A percentile compares a stretch with the other conserved stretches of the same genome.
These are phyloP conservation scores for Barbarea vulgaris DNA, from an alignment of 345 rosid species.

Conservation along the genomic window DNA sequence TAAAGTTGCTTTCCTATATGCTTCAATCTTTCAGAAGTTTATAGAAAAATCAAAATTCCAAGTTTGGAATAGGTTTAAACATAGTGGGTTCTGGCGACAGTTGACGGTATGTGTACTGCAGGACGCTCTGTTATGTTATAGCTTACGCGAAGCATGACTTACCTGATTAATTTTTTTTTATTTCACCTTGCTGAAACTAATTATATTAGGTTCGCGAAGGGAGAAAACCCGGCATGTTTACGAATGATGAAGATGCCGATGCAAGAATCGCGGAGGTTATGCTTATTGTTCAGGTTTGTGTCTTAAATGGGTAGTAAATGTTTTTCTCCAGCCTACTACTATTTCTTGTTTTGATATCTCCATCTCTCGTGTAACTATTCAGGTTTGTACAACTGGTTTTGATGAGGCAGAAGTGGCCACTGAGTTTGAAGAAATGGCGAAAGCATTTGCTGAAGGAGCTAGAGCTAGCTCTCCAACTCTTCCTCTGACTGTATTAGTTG, in stretches of 20 bases:
- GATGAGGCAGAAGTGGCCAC: constrained; percentile 52
- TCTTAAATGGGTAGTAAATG: constrained; percentile 8
- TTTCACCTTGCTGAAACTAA: constrained; percentile 6
- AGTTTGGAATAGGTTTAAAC: constrained; percentile 89
- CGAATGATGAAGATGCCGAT: constrained; percentile 50
- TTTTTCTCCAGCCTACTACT: not conserved
- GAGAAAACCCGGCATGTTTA: constrained; percentile 51
- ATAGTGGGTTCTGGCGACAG: constrained; percentile 94
- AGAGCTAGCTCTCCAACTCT: constrained; percentile 61
- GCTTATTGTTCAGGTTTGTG: constrained; percentile 92
- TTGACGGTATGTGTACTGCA: constrained; percentile 62
- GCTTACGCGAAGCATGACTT: not conserved
- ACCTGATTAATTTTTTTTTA: not conserved
- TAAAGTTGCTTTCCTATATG: constrained; percentile 65
- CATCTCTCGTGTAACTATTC: constrained; percentile 16
- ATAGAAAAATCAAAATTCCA: constrained; percentile 73
- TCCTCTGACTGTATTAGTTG: constrained; percentile 82
- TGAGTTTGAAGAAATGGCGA: constrained; percentile 71
- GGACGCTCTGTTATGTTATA: constrained; percentile 1
- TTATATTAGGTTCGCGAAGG: constrained; percentile 89
- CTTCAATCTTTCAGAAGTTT: constrained; percentile 78
- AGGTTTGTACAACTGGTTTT: constrained; percentile 61
- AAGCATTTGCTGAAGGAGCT: constrained; percentile 71
- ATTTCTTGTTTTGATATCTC: not conserved
- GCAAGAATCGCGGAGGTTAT: constrained; percentile 74